A percentile compares a stretch with the other conserved stretches of the same genome.
Conservation (phyloP, 352 stramenopile species). For the Phytopythium vexans region DNA sequence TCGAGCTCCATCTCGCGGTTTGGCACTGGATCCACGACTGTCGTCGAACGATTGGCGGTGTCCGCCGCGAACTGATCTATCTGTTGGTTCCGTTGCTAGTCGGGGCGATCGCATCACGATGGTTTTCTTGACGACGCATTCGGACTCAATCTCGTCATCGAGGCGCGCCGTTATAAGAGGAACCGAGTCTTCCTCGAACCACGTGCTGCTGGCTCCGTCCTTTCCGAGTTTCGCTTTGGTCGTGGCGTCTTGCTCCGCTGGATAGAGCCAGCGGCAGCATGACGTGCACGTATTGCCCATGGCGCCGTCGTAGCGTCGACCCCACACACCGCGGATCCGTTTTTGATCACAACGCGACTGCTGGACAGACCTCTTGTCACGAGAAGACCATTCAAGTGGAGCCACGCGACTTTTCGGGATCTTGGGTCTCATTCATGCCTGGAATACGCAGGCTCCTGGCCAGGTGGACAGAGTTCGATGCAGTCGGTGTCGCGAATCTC, state of each 20-base stretch:
- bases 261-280: constrained; percentile 6
- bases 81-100: not conserved
- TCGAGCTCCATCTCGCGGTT: constrained; percentile 1
- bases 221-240: constrained; percentile 10
- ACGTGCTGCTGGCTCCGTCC: constrained; percentile 30
- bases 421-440: not conserved
- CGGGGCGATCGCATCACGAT: constrained; percentile 47
- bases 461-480: constrained; percentile 61
- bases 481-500: constrained; percentile 69
- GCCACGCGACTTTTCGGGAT: not conserved
- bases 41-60: constrained; percentile 8
- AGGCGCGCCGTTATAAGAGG: constrained; percentile 51
- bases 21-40: constrained; percentile 6
- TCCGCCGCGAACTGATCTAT: constrained; percentile 7
- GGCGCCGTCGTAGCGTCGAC: too few relatives aligned
- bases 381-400: too few relatives aligned
- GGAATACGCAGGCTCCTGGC: constrained; percentile 52
- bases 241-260: not conserved
- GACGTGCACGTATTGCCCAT: constrained; percentile 10
- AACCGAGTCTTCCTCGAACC: constrained; percentile 64
- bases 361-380: too few relatives aligned
- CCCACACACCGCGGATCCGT: too few relatives aligned
- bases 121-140: constrained; percentile 49
- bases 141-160: constrained; percentile 24
- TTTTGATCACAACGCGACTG: too few relatives aligned